Evolutionary conservation across 176 grass and related monocot genomes (phyloP).

Genomic region (Phyllostachys edulis): DNA sequence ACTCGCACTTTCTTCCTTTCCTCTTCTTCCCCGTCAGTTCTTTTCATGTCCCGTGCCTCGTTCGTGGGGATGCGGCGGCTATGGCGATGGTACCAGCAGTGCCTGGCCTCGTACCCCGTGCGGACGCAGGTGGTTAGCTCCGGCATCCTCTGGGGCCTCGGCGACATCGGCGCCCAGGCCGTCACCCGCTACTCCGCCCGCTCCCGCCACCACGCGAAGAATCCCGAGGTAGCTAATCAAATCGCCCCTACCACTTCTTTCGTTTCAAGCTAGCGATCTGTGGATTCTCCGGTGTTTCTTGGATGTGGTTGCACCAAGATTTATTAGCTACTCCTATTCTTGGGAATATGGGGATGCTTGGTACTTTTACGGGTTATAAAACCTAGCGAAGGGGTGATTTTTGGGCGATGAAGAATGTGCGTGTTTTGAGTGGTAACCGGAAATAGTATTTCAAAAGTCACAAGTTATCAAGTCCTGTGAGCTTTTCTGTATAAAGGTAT

Average conservation of each 20-base stretch:
- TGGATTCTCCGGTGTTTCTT: not conserved
- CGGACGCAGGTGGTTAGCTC: constrained; percentile 91
- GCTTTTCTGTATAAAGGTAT: not conserved
- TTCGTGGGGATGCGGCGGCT: constrained; percentile 60
- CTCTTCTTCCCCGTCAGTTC: not conserved
- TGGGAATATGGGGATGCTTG: not conserved
- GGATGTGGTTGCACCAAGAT: not conserved
- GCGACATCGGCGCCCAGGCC: constrained; percentile 87
- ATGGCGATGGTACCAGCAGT: constrained; percentile 91
- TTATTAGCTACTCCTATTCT: not conserved
- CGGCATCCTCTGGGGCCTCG: constrained; percentile 81
- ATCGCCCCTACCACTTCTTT: not conserved
- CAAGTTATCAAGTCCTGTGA: not conserved
- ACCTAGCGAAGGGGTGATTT: not conserved
- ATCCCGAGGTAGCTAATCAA: constrained; percentile 32
- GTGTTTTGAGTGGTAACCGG: not conserved
- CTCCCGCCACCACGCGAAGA: constrained; percentile 27
- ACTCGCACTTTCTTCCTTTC: not conserved
- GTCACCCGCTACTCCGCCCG: constrained; percentile 59
- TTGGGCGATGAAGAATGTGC: not conserved
- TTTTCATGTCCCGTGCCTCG: not conserved
- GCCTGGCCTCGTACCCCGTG: constrained; percentile 73
- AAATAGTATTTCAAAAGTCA: not conserved
- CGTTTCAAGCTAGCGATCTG: not conserved
- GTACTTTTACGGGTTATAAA: not conserved